Evolutionary conservation across 768 basidiomycete genomes (phyloP).

Genomic region (Phylloporus rhodoxanthus): DNA sequence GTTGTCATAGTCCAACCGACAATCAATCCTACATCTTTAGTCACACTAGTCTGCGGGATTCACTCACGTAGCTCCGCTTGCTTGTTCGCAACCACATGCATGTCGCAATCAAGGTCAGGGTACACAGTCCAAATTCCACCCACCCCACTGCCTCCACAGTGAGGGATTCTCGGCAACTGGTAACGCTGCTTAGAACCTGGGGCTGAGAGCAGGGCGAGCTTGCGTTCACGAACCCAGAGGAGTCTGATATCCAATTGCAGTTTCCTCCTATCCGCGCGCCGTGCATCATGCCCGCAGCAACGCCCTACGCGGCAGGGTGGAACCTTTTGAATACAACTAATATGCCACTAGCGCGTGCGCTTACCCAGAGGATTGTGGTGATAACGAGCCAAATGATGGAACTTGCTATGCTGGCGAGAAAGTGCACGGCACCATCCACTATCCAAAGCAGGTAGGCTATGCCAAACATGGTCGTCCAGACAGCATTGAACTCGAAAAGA

Average conservation of each 20-base stretch:
- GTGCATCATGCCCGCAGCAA: slow-evolving; percentile 63
- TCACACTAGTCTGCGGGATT: slow-evolving; percentile 40
- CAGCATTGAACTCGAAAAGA: slow-evolving; percentile 56
- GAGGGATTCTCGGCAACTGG: slow-evolving; percentile 64
- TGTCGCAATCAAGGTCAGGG: slow-evolving; percentile 50
- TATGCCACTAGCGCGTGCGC: slow-evolving; percentile 14
- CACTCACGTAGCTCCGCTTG: slow-evolving; percentile 36
- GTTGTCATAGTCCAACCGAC: slow-evolving; percentile 12
- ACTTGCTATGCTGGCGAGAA: slow-evolving; percentile 72
- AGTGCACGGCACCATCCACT: slow-evolving; percentile 55
- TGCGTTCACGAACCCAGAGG: slow-evolving; percentile 22
- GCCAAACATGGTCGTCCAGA: slow-evolving; percentile 72
- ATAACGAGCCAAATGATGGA: slow-evolving; percentile 69
- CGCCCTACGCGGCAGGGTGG: slow-evolving; percentile 45
- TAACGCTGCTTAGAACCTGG: slow-evolving; percentile 18
- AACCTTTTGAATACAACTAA: neutral
- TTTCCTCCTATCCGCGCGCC: slow-evolving; percentile 52
- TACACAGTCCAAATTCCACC: slow-evolving; percentile 64
- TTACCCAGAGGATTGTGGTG: slow-evolving; percentile 64
- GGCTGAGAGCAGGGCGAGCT: slow-evolving; percentile 21
- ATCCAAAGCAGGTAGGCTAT: slow-evolving; percentile 69
- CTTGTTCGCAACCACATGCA: slow-evolving; percentile 45
- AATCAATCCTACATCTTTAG: slow-evolving; percentile 18
- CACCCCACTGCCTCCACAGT: slow-evolving; percentile 73
- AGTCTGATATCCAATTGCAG: slow-evolving; percentile 46